Conservation (phyloP, 176 grass and related monocot species). For the Lolium rigidum region DNA sequence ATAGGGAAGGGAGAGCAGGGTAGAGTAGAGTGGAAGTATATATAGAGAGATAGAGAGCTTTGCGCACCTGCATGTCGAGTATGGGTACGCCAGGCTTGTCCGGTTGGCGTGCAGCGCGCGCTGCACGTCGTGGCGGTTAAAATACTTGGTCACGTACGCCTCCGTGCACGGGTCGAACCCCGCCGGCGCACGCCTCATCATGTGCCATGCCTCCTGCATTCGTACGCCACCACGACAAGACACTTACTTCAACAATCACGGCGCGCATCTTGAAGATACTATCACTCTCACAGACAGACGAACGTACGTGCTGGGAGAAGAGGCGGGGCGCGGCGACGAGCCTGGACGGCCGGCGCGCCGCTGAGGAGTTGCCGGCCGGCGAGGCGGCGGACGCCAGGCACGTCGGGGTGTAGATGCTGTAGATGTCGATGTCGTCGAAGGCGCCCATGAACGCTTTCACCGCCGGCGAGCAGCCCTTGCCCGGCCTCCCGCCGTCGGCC, state of each 20-base stretch:
- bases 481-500: slow-evolving; percentile 58
- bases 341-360: background rate
- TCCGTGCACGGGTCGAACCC: slow-evolving; percentile 98
- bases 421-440: slow-evolving; percentile 93
- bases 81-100: slow-evolving; percentile 68
- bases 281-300: too few relatives aligned
- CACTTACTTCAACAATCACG: background rate
- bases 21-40: too few relatives aligned
- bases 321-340: slow-evolving; percentile 70
- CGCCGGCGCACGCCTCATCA: slow-evolving; percentile 59
- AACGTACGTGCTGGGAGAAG: slow-evolving; percentile 73
- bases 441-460: slow-evolving; percentile 76
- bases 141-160: slow-evolving; percentile 73
- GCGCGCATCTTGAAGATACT: background rate
- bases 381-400: slow-evolving; percentile 47
- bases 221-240: background rate
- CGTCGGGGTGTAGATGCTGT: slow-evolving; percentile 91
- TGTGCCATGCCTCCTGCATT: slow-evolving; percentile 65
- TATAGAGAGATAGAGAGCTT: too few relatives aligned
- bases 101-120: slow-evolving; percentile 80
- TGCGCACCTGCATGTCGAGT: slow-evolving; percentile 80
- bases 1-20: background rate
- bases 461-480: slow-evolving; percentile 76
- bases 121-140: slow-evolving; percentile 86
- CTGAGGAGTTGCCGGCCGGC: background rate